Percentiles rank a stretch among this genome's conserved stretches.
Evolutionary conservation across 176 grass and related monocot species (phyloP).

Genomic region (Alloteropsis semialata): DNA sequence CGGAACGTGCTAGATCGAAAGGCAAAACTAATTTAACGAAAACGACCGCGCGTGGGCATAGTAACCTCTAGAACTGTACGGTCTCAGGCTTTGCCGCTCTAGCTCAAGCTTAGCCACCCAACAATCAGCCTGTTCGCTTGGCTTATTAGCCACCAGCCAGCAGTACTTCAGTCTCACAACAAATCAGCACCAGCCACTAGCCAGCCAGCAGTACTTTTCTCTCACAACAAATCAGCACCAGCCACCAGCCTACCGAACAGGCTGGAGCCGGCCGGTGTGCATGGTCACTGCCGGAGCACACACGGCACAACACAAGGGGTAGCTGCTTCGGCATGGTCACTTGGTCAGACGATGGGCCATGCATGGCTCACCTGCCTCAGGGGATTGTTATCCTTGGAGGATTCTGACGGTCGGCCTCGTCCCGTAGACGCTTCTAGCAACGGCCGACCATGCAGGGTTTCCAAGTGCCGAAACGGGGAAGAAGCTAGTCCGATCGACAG

Average conservation of each 20-base stretch:
- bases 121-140: too few species aligned
- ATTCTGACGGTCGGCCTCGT: background rate
- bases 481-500: background rate
- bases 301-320: background rate
- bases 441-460: background rate
- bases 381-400: background rate
- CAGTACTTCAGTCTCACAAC: too few species aligned
- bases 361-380: background rate
- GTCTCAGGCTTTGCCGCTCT: too few species aligned
- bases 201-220: too few species aligned
- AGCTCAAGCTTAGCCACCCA: background rate
- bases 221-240: too few species aligned
- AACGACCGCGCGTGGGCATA: background rate
- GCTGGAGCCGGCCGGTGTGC: slow-evolving; percentile 10
- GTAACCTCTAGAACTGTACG: slow-evolving; percentile 14
- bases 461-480: too few species aligned
- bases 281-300: background rate
- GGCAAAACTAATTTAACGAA: background rate
- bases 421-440: slow-evolving; percentile 29
- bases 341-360: slow-evolving; percentile 15
- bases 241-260: too few species aligned
- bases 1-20: slow-evolving; percentile 28
- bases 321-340: background rate
- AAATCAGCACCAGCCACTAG: too few species aligned
- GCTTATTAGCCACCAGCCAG: too few species aligned